A percentile compares a stretch with the other conserved stretches of the same genome.
phyloP scores from a whole-genome alignment of 2,329 filamentous ascomycete species.

The Fusarium proliferatum region DNA sequence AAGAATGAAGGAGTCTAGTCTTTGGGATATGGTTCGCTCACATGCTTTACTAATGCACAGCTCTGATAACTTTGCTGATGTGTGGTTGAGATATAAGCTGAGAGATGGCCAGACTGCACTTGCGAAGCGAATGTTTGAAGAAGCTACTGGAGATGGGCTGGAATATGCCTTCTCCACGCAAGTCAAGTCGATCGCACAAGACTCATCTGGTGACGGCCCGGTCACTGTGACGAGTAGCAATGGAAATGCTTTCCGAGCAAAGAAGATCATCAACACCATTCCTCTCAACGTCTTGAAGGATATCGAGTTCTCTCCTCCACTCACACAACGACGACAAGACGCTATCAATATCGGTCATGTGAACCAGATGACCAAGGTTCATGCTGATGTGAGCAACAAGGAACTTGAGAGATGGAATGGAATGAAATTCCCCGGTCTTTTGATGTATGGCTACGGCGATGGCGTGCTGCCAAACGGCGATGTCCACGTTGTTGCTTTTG shows the following conservation, averaged over 20 bases:
- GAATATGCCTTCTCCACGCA: neutral
- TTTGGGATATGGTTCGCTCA: neutral
- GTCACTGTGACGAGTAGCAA: fast-evolving
- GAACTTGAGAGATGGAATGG: neutral
- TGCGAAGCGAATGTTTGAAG: neutral
- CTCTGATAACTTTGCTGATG: neutral
- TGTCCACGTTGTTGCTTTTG: neutral
- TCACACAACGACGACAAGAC: fast-evolving
- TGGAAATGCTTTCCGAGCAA: fast-evolving
- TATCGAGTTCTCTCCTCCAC: neutral
- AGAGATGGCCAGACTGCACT: neutral
- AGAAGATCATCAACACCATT: neutral
- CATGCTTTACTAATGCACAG: neutral
- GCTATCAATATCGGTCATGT: neutral
- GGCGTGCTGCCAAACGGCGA: fast-evolving
- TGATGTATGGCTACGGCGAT: neutral
- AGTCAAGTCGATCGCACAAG: neutral
- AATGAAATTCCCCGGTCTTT: neutral
- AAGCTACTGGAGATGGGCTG: neutral
- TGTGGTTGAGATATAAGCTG: neutral
- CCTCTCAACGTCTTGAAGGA: neutral
- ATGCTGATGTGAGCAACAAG: neutral
- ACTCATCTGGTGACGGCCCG: neutral
- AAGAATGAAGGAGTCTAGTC: neutral
- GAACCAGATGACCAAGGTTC: neutral